Evolutionary conservation across 1,284 basidiomycete genomes (phyloP), one percentile per base, ranked within the genome.

Genomic region (Cutaneotrichosporon cavernicola): DNA sequence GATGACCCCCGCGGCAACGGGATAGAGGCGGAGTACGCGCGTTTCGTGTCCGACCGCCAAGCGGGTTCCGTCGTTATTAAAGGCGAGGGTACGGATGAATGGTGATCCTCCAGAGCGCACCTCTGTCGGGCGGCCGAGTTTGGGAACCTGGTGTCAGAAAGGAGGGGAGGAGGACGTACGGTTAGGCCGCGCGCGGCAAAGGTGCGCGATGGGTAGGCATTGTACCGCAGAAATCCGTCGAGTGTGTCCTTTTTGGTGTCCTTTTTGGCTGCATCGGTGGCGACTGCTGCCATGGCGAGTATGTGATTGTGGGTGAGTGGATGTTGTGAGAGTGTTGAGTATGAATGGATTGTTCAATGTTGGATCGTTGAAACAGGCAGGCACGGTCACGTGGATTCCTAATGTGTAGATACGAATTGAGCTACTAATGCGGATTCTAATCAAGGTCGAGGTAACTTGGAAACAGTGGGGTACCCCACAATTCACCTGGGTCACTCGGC

Each of bases 31-130:
- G 36, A 75, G 50, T 5, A 69, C 68, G 47, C 66, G 68, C 32
- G 57, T 59, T 57, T 75, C 73, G 11, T 70, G 70, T 5, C 72
- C 73, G 0, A 69, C 72, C 30, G 71, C 73, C 21, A 69, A 56
- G 47, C 62, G 61, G 26, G 49, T 55, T 1, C 73, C 73, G 59
- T 75, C 73, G 22, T 67, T 67, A 22, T 65, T 71, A 67, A 70
- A 75, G 26, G 71, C 72, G 3, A 73, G 55, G 21, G 60, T 56
- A 43, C 70, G 52, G 10, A 75, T 67, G 40, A 65, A 67, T 61
- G 71, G 68, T 13, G 66, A 52, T 55, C 66, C 69, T 14, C 70
- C 70, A 22, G 69, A 70, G 58, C 71, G 65, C 1, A 74, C 59
- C 47, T 74, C 73, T 40, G 64, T 59, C 5, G 68, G 31, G 5